A percentile compares a stretch with the other conserved stretches of the same genome.
These are phyloP conservation scores for Delphinella strobiligena DNA, from an alignment of 2,329 filamentous ascomycete genomes.

Conservation along the genomic window DNA sequence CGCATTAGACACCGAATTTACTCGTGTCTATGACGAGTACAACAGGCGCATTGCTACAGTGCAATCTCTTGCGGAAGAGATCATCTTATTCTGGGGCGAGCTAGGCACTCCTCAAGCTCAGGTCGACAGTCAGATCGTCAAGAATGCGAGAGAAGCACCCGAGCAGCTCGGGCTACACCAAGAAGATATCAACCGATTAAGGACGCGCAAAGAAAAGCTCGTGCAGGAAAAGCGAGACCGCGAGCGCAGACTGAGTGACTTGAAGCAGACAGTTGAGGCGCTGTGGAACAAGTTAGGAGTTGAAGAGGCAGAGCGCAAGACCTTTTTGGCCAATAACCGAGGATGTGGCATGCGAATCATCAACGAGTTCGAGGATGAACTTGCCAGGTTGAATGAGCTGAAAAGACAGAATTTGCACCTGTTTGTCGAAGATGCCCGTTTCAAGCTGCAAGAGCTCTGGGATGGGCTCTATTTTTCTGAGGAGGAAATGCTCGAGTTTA, in stretches of 20 bases:
- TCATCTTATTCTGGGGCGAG: conserved; percentile 92
- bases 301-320: conserved; percentile 69
- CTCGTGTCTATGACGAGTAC: conserved; percentile 93
- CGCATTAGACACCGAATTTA: conserved; percentile 80
- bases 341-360: conserved; percentile 85
- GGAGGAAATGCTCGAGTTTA: conserved; percentile 97
- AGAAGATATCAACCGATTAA: conserved; percentile 66
- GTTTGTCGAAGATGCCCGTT: conserved; percentile 89
- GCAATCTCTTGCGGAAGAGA: conserved; percentile 63
- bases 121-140: conserved; percentile 75
- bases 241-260: conserved; percentile 64
- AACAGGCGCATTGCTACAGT: conserved; percentile 68
- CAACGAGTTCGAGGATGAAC: conserved; percentile 91
- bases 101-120: conserved; percentile 88
- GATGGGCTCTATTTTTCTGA: conserved; percentile 88
- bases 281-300: conserved; percentile 84
- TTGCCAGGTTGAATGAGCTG: conserved; percentile 74
- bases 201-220: conserved; percentile 66
- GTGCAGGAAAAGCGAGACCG: conserved; percentile 78
- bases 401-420: conserved; percentile 91
- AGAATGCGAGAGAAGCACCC: conserved; percentile 78
- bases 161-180: conserved; percentile 90
- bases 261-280: conserved; percentile 65
- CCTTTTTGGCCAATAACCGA: conserved; percentile 75
- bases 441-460: conserved; percentile 88